Evolutionary conservation across 2,329 filamentous ascomycete species (phyloP), one percentile per base, ranked within the genome.

Genomic region (Davidsoniella virescens): DNA sequence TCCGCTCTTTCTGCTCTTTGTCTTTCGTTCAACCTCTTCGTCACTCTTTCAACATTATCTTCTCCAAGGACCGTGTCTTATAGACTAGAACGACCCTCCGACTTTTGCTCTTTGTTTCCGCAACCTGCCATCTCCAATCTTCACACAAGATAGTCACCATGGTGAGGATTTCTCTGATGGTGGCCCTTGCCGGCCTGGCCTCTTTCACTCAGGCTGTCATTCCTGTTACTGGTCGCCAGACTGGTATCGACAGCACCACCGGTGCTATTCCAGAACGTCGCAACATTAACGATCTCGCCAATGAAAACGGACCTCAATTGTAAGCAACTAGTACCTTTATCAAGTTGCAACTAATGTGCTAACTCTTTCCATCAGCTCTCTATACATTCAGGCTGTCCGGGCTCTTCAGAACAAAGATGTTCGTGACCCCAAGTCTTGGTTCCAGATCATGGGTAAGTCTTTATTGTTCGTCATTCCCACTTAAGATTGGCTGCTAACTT

Each of bases 281-380:
- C 52, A 69, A 71, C 53, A 70, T 77, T 54, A 70, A 72, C 55
- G 62, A 65, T 4, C 57, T 76, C 7, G 63, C 67, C 44, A 54
- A 60, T 16, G 57, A 61, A 41, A 63, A 62, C 33, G 69, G 69
- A 2, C 62, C 68, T 6, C 60, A 67, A 55, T 72, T 70, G 70
- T 72, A 59, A 56, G 60, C 50, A 37, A 17, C 26, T 36, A 33
- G 10, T 17, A 7, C 18, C 14, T 14, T 16, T 18, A 33, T 12
- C 16, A 16, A 29, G 10, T 23, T 26, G 26, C 20, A 20, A 12
- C 14, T 25, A 16, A 2, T n/a, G 12, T 60, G 16, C 60, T 49
- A 38, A 36, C 18, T 12, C 5, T 16, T 9, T 6, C 5, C 10
- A 9, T 5, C 39, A 67, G 71, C 70, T 69, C 75, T 44, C 63